Evolutionary conservation across 129 eudicot species (phyloP).

Genomic region (Flaveria robusta): DNA sequence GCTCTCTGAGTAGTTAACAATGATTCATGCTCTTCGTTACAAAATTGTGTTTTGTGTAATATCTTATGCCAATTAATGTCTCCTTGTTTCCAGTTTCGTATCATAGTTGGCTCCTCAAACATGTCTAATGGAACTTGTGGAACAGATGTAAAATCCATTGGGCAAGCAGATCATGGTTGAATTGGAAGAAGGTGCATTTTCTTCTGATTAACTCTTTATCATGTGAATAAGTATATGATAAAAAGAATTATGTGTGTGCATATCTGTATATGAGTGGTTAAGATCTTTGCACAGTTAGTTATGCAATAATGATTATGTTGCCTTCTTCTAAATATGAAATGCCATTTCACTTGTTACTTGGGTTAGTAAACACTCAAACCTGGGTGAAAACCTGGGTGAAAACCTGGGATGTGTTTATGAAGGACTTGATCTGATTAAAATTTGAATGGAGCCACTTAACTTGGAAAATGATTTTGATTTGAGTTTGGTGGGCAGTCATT

Average conservation of each 20-base stretch:
- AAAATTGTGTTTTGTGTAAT: neutral
- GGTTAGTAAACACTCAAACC: neutral
- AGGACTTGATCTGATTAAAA: neutral
- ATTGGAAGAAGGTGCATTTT: slow-evolving; percentile 17
- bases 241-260: slow-evolving; percentile 14
- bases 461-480: neutral
- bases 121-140: neutral
- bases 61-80: neutral
- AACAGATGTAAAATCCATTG: neutral
- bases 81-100: slow-evolving; percentile 15
- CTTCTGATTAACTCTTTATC: neutral
- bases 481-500: neutral
- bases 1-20: too few species aligned
- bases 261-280: neutral
- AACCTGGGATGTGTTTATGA: neutral
- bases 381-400: neutral
- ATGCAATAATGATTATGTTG: neutral
- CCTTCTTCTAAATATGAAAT: neutral
- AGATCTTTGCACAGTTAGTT: neutral
- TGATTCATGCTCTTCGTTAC: neutral
- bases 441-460: neutral
- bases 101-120: neutral
- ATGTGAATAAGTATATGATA: slow-evolving; percentile 23
- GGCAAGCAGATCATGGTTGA: slow-evolving; percentile 23
- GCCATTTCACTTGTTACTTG: neutral